These are phyloP conservation scores for Erythrobasidium hasegawianum DNA, from an alignment of 1,284 basidiomycete species.

Conservation along the genomic window DNA sequence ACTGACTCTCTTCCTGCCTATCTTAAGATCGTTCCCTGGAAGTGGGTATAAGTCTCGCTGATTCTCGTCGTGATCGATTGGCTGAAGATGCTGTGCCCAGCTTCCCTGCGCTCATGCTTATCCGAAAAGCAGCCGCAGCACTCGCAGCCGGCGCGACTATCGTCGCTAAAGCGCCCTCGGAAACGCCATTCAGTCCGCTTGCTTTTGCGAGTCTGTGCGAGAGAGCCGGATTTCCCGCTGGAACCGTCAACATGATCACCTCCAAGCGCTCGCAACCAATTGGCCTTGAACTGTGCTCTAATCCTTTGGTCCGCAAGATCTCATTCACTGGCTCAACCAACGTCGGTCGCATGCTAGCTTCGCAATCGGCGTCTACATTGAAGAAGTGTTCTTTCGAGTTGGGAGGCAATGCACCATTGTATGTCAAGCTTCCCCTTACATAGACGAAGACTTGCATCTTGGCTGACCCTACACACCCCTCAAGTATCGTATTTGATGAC, in stretches of 20 bases:
- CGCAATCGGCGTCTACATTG: slow-evolving; percentile 79
- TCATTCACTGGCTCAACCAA: slow-evolving; percentile 81
- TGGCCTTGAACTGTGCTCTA: slow-evolving; percentile 59
- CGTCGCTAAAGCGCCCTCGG: slow-evolving; percentile 86
- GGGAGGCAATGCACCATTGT: slow-evolving; percentile 83
- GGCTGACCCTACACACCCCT: neutral
- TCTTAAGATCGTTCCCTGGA: slow-evolving; percentile 24
- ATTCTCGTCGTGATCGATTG: too few relatives aligned
- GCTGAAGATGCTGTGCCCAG: too few relatives aligned
- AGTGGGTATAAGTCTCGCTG: too few relatives aligned
- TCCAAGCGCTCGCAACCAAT: slow-evolving; percentile 77
- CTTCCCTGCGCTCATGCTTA: slow-evolving; percentile 73
- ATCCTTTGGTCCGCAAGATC: slow-evolving; percentile 59
- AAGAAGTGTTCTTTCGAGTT: slow-evolving; percentile 69
- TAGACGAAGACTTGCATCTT: neutral
- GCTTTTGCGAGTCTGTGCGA: slow-evolving; percentile 67
- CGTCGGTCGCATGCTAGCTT: slow-evolving; percentile 84
- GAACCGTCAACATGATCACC: slow-evolving; percentile 91
- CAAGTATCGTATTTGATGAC: slow-evolving; percentile 75
- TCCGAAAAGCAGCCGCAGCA: slow-evolving; percentile 80
- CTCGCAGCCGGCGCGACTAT: slow-evolving; percentile 88
- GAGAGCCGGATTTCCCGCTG: slow-evolving; percentile 86
- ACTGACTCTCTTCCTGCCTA: too few relatives aligned
- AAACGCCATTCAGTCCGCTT: slow-evolving; percentile 90
- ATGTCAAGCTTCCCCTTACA: slow-evolving; percentile 52